Evolutionary conservation across 1,139 yeast genomes (phyloP), one percentile per base, ranked within the genome.

Genomic region (Arxiozyma telluris): DNA sequence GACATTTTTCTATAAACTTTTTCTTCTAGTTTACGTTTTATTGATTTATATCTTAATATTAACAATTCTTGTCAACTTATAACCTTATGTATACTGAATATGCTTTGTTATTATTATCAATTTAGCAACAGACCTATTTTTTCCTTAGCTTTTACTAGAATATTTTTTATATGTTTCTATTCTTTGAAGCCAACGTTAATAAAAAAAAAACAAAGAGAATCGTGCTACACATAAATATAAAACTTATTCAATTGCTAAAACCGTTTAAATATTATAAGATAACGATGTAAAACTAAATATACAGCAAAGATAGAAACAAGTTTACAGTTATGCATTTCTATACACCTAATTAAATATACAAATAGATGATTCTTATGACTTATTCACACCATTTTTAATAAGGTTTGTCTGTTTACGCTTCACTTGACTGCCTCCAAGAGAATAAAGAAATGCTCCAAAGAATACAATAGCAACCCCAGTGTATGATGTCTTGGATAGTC

Each of bases 391-490:
- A 1, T 34, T 34, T 34, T 15, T 34, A 34, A 2, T 34, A 15
- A 12, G 12, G 17, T 8, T 12, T 34, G 4, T 15, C 4, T 34
- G 5, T 4, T 34, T 12, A 34, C n/a, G 9, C n/a, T 34, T 34
- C n/a, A 12, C 39, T 34, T 34, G 9, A 12, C n/a, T 34, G n/a
- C n/a, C 39, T 12, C 49, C 49, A 18, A 46, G 42, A 34, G 54
- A 52, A 45, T 84, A 84, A 49, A 78, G 59, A 7, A 76, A 62
- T 0, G 85, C 82, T 1, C 89, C 88, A 0, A 63, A 53, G 58
- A 82, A 76, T 20, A 83, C 87, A 51, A 79, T 54, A 2, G 60
- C 54, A 1, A 80, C 75, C 1, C 89, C 89, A 4, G 74, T 44
- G n/a, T 64, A 59, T 53, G 75, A 74, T 55, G 74, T 58, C 49